phyloP scores from a whole-genome alignment of 2,329 filamentous ascomycete species.

The Eutypella sp. region DNA sequence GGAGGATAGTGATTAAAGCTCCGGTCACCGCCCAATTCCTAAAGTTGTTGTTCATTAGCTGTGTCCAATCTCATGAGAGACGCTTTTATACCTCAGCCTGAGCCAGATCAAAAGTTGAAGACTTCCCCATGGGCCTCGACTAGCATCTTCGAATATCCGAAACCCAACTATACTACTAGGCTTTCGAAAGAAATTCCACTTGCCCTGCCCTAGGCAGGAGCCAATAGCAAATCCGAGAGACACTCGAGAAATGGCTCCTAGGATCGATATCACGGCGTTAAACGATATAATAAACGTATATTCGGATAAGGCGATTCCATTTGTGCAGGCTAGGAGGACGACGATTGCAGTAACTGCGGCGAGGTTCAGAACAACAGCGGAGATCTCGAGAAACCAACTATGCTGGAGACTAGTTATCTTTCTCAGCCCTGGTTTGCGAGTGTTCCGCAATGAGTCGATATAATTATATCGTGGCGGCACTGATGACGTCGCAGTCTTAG shows the following conservation, averaged over 20 bases:
- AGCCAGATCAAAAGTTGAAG: slow-evolving; percentile 16
- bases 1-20: slow-evolving; percentile 9
- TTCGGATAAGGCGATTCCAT: slow-evolving; percentile 6
- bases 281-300: slow-evolving; percentile 14
- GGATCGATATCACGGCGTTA: slow-evolving; percentile 13
- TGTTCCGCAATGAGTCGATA: too few relatives aligned
- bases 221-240: slow-evolving; percentile 17
- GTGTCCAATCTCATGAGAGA: slow-evolving; percentile 10
- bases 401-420: neutral
- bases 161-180: slow-evolving; percentile 13
- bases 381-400: neutral
- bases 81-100: too few relatives aligned
- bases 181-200: slow-evolving; percentile 20
- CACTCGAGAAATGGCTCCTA: slow-evolving; percentile 12
- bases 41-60: neutral
- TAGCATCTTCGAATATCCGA: slow-evolving; percentile 21
- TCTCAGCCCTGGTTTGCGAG: neutral
- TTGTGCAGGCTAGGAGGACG: slow-evolving; percentile 6
- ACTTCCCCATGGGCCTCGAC: slow-evolving; percentile 18
- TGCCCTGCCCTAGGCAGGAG: slow-evolving; percentile 18
- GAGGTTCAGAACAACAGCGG: neutral
- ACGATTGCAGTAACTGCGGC: slow-evolving; percentile 6
- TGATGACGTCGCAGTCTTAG: too few relatives aligned
- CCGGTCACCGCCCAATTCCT: slow-evolving; percentile 11
- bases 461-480: too few relatives aligned